These are phyloP conservation scores for Nigrospora osmanthi DNA, from an alignment of 2,329 filamentous ascomycete genomes.

Conservation along the genomic window DNA sequence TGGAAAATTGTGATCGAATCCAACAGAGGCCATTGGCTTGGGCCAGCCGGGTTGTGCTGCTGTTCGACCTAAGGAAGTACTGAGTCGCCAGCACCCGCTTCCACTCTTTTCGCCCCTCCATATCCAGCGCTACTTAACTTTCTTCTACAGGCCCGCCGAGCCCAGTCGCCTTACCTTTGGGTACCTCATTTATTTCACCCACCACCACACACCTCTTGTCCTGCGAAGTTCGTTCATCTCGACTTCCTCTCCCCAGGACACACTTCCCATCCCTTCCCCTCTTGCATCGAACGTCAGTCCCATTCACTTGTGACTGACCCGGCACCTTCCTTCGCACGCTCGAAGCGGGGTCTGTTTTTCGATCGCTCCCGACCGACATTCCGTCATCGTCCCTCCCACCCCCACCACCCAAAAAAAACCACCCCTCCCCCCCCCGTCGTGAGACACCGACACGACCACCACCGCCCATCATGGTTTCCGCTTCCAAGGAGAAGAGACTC, in stretches of 20 bases:
- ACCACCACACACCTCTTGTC: too few relatives aligned
- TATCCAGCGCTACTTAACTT: too few relatives aligned
- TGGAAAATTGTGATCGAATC: too few relatives aligned
- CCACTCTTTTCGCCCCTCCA: too few relatives aligned
- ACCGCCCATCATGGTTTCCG: constrained; percentile 47
- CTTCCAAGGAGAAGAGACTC: constrained; percentile 64
- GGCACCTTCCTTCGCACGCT: neutral
- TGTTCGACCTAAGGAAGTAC: too few relatives aligned
- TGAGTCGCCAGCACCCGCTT: too few relatives aligned
- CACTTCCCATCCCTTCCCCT: neutral
- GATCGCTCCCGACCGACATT: constrained; percentile 1
- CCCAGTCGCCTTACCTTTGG: too few relatives aligned
- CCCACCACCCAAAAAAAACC: neutral
- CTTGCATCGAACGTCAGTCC: neutral
- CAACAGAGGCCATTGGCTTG: too few relatives aligned
- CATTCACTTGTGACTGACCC: constrained; percentile 2
- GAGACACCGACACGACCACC: constrained; percentile 19
- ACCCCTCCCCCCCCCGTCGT: neutral
- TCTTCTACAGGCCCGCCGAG: too few relatives aligned
- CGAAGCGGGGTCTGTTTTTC: constrained; percentile 2
- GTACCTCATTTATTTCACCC: too few relatives aligned
- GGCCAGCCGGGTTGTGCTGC: too few relatives aligned
- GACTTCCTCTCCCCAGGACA: neutral
- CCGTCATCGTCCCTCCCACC: neutral
- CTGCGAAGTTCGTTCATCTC: neutral